phyloP scores from a whole-genome alignment of 805 yeast genomes.

The Nakazawaea pomicola region DNA sequence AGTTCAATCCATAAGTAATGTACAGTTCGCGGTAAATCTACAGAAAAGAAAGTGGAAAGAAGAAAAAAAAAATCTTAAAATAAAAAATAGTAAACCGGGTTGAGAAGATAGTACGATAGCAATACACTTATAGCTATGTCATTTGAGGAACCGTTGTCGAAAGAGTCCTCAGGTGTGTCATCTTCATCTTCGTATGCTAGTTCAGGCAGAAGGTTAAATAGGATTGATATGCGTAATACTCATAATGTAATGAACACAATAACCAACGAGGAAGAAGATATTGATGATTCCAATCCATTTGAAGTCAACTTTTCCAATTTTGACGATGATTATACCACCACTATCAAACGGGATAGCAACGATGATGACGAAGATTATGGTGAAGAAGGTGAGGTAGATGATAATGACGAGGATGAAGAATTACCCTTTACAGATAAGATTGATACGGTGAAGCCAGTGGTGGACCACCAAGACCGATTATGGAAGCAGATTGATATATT shows the following conservation, averaged over 20 bases:
- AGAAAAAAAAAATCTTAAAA: background rate
- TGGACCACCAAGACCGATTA: slow-evolving; percentile 65
- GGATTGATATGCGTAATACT: background rate
- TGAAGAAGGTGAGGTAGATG: slow-evolving; percentile 7
- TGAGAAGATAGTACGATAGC: no score
- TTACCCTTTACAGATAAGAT: slow-evolving; percentile 37
- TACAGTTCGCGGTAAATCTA: background rate
- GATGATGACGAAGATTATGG: slow-evolving; percentile 11
- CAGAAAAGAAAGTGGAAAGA: background rate
- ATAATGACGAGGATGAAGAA: background rate
- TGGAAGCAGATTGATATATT: slow-evolving; percentile 88
- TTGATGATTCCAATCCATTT: slow-evolving; percentile 3
- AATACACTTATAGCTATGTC: no score
- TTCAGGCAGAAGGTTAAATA: background rate
- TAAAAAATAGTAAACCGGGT: no score
- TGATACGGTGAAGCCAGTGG: slow-evolving; percentile 51
- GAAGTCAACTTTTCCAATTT: slow-evolving; percentile 6
- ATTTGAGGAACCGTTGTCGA: no score
- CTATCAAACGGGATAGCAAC: slow-evolving; percentile 9
- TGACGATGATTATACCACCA: slow-evolving; percentile 13
- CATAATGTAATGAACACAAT: slow-evolving; percentile 1
- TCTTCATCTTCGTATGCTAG: background rate
- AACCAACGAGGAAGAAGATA: slow-evolving; percentile 6
- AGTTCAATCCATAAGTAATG: background rate
- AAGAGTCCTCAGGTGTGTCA: background rate